phyloP scores from a whole-genome alignment of 2,329 filamentous ascomycete species.

The Celoporthe dispersa region DNA sequence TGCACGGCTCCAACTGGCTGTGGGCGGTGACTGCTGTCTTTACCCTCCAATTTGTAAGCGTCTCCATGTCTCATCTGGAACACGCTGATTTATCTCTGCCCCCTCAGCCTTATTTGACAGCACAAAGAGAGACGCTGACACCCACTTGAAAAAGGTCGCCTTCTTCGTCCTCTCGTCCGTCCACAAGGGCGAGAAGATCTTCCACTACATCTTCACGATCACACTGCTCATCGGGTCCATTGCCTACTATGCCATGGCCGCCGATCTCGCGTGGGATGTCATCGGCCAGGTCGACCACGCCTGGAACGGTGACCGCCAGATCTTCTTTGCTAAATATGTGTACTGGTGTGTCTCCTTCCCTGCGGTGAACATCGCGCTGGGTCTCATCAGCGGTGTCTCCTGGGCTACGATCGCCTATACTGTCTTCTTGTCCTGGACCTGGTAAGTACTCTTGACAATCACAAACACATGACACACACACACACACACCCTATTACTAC shows the following conservation, averaged over 20 bases:
- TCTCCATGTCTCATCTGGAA: not conserved
- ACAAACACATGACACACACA: not conserved
- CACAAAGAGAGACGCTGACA: constrained; percentile 25
- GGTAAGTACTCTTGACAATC: constrained; percentile 32
- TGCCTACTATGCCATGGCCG: constrained; percentile 57
- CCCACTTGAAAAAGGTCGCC: constrained; percentile 40
- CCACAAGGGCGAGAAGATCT: constrained; percentile 53
- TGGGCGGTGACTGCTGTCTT: constrained; percentile 59
- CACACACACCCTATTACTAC: too few relatives aligned
- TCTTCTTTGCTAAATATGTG: constrained; percentile 61
- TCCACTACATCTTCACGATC: constrained; percentile 60
- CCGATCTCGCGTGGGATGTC: constrained; percentile 53
- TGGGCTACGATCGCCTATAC: constrained; percentile 61
- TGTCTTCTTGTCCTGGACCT: constrained; percentile 54
- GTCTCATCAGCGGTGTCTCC: constrained; percentile 55
- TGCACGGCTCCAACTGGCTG: constrained; percentile 58
- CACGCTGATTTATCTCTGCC: too few relatives aligned
- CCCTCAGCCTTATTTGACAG: not conserved
- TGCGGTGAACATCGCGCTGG: constrained; percentile 48
- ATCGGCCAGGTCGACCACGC: constrained; percentile 43
- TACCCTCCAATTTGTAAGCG: constrained; percentile 49
- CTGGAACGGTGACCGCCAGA: constrained; percentile 45
- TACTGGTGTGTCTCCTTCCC: constrained; percentile 59
- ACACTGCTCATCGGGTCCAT: constrained; percentile 54
- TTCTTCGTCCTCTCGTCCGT: constrained; percentile 40